Conservation (phyloP, 139 green algal genomes). For the Tetratostichococcus sp. region DNA sequence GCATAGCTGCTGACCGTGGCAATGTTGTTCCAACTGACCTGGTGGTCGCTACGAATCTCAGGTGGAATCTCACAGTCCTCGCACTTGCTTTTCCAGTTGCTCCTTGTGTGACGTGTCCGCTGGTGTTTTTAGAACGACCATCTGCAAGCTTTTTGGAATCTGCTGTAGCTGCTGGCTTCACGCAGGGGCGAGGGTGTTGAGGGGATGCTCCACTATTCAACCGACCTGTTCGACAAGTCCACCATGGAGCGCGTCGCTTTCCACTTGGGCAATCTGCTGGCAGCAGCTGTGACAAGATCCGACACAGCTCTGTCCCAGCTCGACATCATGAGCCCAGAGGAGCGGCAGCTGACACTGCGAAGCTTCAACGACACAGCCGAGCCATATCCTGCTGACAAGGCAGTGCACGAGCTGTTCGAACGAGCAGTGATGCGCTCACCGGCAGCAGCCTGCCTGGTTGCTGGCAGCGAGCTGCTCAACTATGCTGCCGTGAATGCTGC, state of each 20-base stretch:
- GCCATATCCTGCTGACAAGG: not conserved
- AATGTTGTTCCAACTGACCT: not conserved
- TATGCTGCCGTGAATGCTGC: slow-evolving; percentile 20
- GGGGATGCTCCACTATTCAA: not conserved
- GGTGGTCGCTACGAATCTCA: not conserved
- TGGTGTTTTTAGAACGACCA: too few species aligned
- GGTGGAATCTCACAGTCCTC: not conserved
- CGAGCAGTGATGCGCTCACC: slow-evolving; percentile 5
- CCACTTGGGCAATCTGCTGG: not conserved
- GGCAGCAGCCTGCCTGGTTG: slow-evolving; percentile 13
- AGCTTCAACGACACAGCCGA: slow-evolving; percentile 9
- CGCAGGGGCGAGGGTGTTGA: not conserved
- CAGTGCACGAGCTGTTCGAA: slow-evolving; percentile 24
- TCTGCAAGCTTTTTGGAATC: too few species aligned
- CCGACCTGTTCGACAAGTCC: not conserved
- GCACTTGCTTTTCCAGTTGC: not conserved
- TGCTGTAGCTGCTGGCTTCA: too few species aligned
- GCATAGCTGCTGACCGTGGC: not conserved
- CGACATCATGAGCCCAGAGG: not conserved
- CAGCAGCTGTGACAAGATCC: too few species aligned
- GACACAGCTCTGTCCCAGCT: not conserved
- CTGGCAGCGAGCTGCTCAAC: slow-evolving; percentile 1
- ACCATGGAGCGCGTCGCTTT: not conserved
- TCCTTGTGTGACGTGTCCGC: not conserved
- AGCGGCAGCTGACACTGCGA: not conserved